These are phyloP conservation scores for Mortierella sp. DNA, from an alignment of 371 early-diverging fungal species.

Conservation along the genomic window DNA sequence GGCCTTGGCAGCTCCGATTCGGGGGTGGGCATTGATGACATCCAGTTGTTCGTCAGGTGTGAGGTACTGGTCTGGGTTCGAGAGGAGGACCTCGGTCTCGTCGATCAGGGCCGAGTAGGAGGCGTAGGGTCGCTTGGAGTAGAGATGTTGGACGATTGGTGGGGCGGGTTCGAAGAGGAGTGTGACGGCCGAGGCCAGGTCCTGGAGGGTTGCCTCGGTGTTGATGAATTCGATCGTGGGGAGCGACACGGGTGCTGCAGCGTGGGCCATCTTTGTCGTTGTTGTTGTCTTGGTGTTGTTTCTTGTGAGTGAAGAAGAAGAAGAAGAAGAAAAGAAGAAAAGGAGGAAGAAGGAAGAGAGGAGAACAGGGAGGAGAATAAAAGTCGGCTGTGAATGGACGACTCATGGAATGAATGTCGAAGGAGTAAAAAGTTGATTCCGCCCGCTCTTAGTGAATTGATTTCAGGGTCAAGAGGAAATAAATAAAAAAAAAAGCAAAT, in stretches of 20 bases:
- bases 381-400: not conserved
- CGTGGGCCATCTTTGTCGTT: constrained; percentile 29
- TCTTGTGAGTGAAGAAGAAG: constrained; percentile 14
- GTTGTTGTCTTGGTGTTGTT: not conserved
- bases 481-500: not conserved
- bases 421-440: not conserved
- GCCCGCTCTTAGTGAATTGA: too few relatives aligned
- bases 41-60: constrained; percentile 73
- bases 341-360: not conserved
- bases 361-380: not conserved
- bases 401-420: not conserved
- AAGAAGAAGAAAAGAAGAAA: not conserved
- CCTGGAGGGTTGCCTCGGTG: constrained; percentile 60
- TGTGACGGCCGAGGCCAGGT: constrained; percentile 75
- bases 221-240: constrained; percentile 83
- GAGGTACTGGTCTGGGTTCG: constrained; percentile 59
- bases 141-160: constrained; percentile 80
- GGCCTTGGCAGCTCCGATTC: constrained; percentile 84
- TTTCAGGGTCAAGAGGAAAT: not conserved
- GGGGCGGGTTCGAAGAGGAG: constrained; percentile 91
- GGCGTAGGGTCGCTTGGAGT: constrained; percentile 75
- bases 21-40: constrained; percentile 90
- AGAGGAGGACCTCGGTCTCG: constrained; percentile 63
- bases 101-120: constrained; percentile 77
- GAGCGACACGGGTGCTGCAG: constrained; percentile 60